phyloP scores from a whole-genome alignment of 495 filamentous ascomycete species.

The Elasticomyces elasticus region DNA sequence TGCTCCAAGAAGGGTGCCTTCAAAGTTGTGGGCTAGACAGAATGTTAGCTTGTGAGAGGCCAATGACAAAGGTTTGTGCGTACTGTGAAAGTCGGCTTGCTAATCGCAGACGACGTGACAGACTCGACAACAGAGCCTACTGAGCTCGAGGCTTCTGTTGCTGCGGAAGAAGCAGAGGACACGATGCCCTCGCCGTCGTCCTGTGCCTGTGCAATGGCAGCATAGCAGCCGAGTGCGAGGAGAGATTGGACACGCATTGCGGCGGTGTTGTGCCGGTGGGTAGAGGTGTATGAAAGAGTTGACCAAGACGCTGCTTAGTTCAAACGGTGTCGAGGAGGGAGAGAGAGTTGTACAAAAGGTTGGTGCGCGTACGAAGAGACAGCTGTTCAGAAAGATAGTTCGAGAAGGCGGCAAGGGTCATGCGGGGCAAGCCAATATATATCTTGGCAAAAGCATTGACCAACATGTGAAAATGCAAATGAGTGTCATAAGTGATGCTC shows the following conservation, averaged over 20 bases:
- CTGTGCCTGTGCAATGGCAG: conserved; percentile 30
- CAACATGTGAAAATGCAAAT: too few relatives aligned
- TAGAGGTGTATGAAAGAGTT: not conserved
- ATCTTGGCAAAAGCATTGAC: too few relatives aligned
- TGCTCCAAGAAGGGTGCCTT: conserved; percentile 97
- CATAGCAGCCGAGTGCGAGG: conserved; percentile 29
- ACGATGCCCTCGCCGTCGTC: conserved; percentile 23
- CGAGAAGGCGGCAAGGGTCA: too few relatives aligned
- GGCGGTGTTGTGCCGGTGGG: conserved; percentile 9
- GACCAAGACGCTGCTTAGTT: too few relatives aligned
- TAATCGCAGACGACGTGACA: conserved; percentile 46
- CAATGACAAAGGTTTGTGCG: conserved; percentile 30
- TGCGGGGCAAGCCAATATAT: too few relatives aligned
- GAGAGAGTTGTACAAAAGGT: too few relatives aligned
- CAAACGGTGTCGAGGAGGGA: too few relatives aligned
- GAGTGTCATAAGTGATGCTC: too few relatives aligned
- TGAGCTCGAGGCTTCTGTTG: conserved; percentile 22
- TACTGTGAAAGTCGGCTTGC: conserved; percentile 83
- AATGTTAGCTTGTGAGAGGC: conserved; percentile 8
- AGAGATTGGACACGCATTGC: conserved; percentile 31
- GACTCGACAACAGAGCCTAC: conserved; percentile 35
- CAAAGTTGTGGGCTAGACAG: conserved; percentile 62
- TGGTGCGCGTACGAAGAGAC: too few relatives aligned
- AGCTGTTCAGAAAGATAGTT: too few relatives aligned
- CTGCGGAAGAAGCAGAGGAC: conserved; percentile 12